Evolutionary conservation across 495 filamentous ascomycete genomes (phyloP).

Genomic region (Astrothelium macrocarpum): DNA sequence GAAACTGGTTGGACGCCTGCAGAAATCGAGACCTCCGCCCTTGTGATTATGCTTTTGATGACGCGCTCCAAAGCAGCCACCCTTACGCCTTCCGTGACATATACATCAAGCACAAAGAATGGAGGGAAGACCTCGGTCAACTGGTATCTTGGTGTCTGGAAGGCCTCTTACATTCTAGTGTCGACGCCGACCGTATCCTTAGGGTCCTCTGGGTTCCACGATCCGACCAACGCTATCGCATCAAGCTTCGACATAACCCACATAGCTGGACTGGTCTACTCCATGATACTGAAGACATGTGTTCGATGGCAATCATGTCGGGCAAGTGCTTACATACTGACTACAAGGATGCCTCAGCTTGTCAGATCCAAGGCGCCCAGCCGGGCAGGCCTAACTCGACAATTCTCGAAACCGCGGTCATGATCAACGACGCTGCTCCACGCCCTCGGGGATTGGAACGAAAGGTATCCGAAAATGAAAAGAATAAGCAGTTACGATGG

Average conservation of each 20-base stretch:
- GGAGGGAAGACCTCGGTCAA: slow-evolving; percentile 9
- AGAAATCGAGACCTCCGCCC: neutral
- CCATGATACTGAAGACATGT: slow-evolving; percentile 5
- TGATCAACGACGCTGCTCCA: slow-evolving; percentile 7
- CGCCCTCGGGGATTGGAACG: slow-evolving; percentile 5
- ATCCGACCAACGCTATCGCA: slow-evolving; percentile 5
- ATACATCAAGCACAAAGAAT: slow-evolving; percentile 10
- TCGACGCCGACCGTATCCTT: slow-evolving; percentile 8
- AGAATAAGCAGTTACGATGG: neutral
- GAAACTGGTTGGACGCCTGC: slow-evolving; percentile 13
- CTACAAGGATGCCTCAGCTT: slow-evolving; percentile 2
- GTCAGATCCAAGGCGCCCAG: slow-evolving; percentile 1
- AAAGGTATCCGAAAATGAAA: neutral
- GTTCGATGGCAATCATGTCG: slow-evolving; percentile 9
- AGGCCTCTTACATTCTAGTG: slow-evolving; percentile 7
- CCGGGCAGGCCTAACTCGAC: neutral
- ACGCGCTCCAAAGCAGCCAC: slow-evolving; percentile 9
- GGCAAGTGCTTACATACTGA: slow-evolving; percentile 11
- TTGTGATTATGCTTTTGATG: slow-evolving; percentile 10
- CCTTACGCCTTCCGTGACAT: slow-evolving; percentile 10
- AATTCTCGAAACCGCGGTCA: slow-evolving; percentile 10
- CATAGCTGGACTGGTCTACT: slow-evolving; percentile 13
- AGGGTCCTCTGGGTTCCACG: slow-evolving; percentile 9
- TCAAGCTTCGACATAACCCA: slow-evolving; percentile 9
- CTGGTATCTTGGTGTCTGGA: slow-evolving; percentile 14